Conservation (phyloP, 1,284 basidiomycete genomes). For the Cystobasidium sp. region DNA sequence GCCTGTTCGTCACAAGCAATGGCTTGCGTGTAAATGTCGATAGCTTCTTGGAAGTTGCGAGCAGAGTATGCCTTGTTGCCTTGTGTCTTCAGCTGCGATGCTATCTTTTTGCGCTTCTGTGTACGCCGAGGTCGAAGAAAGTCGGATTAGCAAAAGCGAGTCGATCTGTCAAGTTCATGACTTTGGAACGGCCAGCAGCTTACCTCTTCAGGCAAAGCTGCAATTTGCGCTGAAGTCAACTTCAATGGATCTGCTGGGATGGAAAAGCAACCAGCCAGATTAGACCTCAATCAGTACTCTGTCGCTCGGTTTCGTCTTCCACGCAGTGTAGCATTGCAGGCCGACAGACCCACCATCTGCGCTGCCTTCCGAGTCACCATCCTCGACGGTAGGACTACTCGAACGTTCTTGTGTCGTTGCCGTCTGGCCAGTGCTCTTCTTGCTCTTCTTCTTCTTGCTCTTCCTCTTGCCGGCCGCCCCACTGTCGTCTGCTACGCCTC, state of each 20-base stretch:
- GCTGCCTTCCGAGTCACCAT: constrained; percentile 37
- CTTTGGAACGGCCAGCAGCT: background rate
- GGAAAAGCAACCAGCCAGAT: background rate
- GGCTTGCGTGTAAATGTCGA: constrained; percentile 86
- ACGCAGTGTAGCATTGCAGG: background rate
- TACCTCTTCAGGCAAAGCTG: constrained; percentile 38
- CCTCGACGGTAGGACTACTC: constrained; percentile 27
- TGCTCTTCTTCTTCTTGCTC: constrained; percentile 43
- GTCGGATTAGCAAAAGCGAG: background rate
- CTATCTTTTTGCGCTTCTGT: constrained; percentile 70
- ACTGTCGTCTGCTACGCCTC: constrained; percentile 13
- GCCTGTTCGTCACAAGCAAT: constrained; percentile 86
- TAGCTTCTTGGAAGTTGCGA: constrained; percentile 76
- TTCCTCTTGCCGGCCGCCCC: constrained; percentile 27
- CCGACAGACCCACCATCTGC: constrained; percentile 13
- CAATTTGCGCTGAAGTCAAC: constrained; percentile 28
- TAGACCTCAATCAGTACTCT: background rate
- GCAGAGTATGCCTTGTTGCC: constrained; percentile 88
- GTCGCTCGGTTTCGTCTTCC: background rate
- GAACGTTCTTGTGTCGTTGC: constrained; percentile 15
- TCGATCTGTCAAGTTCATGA: background rate
- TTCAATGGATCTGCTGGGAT: constrained; percentile 16
- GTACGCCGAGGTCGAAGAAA: too few relatives aligned
- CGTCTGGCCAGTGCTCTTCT: constrained; percentile 27
- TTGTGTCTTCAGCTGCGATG: constrained; percentile 79